A percentile compares a stretch with the other conserved stretches of the same genome.
Conservation (phyloP, 129 eudicot species). For the Arctium lappa region DNA sequence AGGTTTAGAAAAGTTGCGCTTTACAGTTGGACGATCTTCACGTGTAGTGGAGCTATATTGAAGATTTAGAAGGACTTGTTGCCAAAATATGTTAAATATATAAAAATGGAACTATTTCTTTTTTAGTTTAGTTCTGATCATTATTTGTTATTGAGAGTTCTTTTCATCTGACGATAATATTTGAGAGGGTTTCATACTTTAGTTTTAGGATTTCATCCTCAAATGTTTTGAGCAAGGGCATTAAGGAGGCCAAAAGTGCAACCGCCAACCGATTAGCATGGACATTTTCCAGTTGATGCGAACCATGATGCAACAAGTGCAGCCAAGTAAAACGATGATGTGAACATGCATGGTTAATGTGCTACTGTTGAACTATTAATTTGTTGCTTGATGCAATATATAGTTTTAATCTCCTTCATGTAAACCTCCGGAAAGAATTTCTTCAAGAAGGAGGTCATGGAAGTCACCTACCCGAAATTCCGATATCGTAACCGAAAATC, state of each 20-base stretch:
- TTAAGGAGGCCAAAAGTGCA: slow-evolving; percentile 20
- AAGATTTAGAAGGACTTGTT: no score
- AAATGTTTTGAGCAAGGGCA: slow-evolving; percentile 23
- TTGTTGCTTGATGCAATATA: slow-evolving; percentile 33
- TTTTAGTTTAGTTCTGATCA: no score
- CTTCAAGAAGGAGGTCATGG: slow-evolving; percentile 36
- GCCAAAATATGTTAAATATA: no score
- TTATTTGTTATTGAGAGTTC: no score
- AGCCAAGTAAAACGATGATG: slow-evolving; percentile 60
- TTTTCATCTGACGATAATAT: no score
- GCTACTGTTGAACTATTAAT: slow-evolving; percentile 38
- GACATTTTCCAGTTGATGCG: slow-evolving; percentile 43
- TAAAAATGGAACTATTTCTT: no score
- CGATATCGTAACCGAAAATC: slow-evolving; percentile 57
- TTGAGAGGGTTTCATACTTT: no score
- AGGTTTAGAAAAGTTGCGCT: no score
- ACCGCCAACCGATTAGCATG: slow-evolving; percentile 48
- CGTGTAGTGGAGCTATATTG: no score
- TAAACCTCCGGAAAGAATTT: slow-evolving; percentile 39
- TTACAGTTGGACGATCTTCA: no score
- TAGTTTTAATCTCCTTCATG: slow-evolving; percentile 8
- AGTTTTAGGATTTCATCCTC: no score
- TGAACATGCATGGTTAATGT: slow-evolving; percentile 39
- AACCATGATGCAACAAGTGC: slow-evolving; percentile 33
- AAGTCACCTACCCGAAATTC: slow-evolving; percentile 58